Evolutionary conservation across 2,329 filamentous ascomycete genomes (phyloP), one percentile per base, ranked within the genome.

Genomic region (Camptophora hylomeconis): DNA sequence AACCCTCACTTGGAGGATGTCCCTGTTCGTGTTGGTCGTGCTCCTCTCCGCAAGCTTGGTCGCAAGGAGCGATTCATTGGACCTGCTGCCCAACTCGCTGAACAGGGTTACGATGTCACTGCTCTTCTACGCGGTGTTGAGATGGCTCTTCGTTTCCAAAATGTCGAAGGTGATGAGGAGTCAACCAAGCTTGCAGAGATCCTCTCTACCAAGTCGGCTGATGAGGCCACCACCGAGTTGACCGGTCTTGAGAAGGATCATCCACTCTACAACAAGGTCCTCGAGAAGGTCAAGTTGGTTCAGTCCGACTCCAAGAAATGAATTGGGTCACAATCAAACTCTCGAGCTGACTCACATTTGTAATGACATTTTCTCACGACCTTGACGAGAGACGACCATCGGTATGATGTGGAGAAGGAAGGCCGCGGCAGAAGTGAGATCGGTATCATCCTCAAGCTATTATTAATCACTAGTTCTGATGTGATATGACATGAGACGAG

Each of bases 41-140:
- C 86, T 11, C 89, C 89, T 11, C 65, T 98, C 36, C 80, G 89
- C 53, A 98, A 98, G 68, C 70, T 98, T 18, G 78, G 78, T 41
- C 80, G 86, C 56, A 89, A 92, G 63, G 89, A 98, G 63, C 84
- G 89, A 24, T 93, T 98, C 63, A 76, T 98, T 45, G 84, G 80
- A 24, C 89, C 89, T 4, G 87, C 89, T 24, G 73, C 81, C 7
- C 80, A 92, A 59, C 72, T 98, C 11, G 84, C 84, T 24, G 83
- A 93, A 65, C 66, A 69, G 36, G 83, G 73, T 35, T 66, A 82
- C 57, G 69, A 72, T 45, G 78, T 76, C 53, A 67, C 74, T 33
- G 75, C 71, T 30, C 68, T 98, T 17, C 64, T 95, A 30, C 78
- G 77, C 34, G 80, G 82, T 12, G 72, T 89, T 24, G 87, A 95